Percentiles rank a stretch among this genome's conserved stretches.
Evolutionary conservation across 805 yeast species (phyloP).

Genomic region (Candida nitratophila): DNA sequence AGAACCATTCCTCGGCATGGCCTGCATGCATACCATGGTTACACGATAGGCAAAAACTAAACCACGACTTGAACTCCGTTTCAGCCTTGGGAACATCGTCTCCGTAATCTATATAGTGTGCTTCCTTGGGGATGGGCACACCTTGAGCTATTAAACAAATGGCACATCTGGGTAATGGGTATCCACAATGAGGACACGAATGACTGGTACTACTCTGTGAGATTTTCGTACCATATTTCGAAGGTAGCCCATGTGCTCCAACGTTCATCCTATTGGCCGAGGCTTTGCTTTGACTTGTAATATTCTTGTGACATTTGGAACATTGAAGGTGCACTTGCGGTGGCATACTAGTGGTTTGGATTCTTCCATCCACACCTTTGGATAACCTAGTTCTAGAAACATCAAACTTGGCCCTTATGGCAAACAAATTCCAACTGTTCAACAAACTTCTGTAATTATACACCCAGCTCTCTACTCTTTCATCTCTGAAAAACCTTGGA

Average conservation of each 20-base stretch:
- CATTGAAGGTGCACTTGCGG: constrained; percentile 81
- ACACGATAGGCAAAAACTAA: constrained; percentile 84
- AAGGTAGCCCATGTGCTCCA: not conserved
- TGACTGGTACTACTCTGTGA: constrained; percentile 5
- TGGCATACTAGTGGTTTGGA: constrained; percentile 45
- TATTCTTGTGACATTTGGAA: constrained; percentile 69
- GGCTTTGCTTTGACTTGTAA: constrained; percentile 30
- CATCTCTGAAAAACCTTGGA: constrained; percentile 75
- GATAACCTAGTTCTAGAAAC: constrained; percentile 67
- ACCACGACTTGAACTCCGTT: constrained; percentile 66
- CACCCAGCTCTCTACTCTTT: constrained; percentile 73
- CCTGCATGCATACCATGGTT: constrained; percentile 93
- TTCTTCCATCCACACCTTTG: constrained; percentile 38
- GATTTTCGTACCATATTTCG: constrained; percentile 4
- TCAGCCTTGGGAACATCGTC: constrained; percentile 22
- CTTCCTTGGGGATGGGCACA: constrained; percentile 43
- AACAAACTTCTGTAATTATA: constrained; percentile 58
- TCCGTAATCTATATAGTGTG: constrained; percentile 18
- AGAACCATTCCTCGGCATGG: constrained; percentile 95
- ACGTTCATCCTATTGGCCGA: not conserved
- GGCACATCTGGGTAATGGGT: constrained; percentile 84
- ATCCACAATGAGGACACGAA: constrained; percentile 78
- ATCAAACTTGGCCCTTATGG: constrained; percentile 79
- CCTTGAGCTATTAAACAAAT: constrained; percentile 81
- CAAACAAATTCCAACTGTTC: constrained; percentile 75